Percentiles rank a stretch among this genome's conserved stretches.
Evolutionary conservation across 805 yeast genomes (phyloP).

Genomic region (Metschnikowia noctiluminum): DNA sequence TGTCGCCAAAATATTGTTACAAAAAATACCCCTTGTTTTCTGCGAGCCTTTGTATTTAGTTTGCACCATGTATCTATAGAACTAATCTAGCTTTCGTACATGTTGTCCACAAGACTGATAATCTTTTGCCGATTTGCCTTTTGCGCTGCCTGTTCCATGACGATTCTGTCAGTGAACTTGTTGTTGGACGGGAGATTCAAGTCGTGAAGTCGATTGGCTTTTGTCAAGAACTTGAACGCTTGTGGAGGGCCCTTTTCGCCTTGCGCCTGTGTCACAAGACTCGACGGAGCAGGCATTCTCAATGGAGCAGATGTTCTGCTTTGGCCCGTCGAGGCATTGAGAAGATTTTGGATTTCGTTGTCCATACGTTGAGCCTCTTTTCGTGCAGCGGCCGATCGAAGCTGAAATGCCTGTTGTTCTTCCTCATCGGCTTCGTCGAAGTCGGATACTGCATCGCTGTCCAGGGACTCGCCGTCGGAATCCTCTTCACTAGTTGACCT

Average conservation of each 20-base stretch:
- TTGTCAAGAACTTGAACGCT: constrained; percentile 52
- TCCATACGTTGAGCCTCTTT: constrained; percentile 7
- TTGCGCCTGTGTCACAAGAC: constrained; percentile 5
- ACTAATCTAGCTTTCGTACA: constrained; percentile 17
- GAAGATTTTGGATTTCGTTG: constrained; percentile 6
- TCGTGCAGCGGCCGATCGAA: constrained; percentile 1
- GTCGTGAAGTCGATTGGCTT: constrained; percentile 47
- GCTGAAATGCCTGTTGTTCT: constrained; percentile 1
- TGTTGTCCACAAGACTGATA: constrained; percentile 50
- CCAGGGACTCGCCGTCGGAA: constrained; percentile 15
- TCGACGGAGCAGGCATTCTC: constrained; percentile 25
- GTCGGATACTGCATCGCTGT: constrained; percentile 21
- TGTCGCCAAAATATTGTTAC: too few relatives aligned
- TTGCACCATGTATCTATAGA: neutral
- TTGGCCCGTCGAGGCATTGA: constrained; percentile 4
- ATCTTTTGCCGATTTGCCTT: constrained; percentile 54
- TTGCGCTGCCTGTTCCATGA: constrained; percentile 48
- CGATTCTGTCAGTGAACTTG: constrained; percentile 50
- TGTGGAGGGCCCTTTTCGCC: constrained; percentile 23
- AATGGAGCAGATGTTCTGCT: constrained; percentile 11
- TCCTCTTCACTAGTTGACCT: neutral
- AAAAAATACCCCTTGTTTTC: too few relatives aligned
- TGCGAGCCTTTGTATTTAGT: too few relatives aligned
- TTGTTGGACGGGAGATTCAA: constrained; percentile 52
- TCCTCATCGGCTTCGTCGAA: constrained; percentile 21